Base-by-base conservation (phyloP, 345 rosid genomes). In the Acer negundo region DNA sequence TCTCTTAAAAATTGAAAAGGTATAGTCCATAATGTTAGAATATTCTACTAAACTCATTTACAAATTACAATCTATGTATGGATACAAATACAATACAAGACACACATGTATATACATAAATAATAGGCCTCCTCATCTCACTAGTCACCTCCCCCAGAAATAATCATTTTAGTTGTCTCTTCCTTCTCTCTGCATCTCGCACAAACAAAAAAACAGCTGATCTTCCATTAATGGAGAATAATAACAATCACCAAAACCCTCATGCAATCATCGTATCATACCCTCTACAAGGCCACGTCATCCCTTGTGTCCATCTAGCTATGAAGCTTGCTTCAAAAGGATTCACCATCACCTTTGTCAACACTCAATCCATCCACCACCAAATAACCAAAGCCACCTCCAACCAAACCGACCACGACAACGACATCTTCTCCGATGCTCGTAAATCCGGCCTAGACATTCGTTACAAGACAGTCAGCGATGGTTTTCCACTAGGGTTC, bases 231-330 rank as follows among this genome's bases (percentile, higher is more conserved):
- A 75, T 9, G 65, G 70, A 78, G n/a, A 61, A 68, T 19, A 63
- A 80, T 78, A 61, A 72, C 20, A 63, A 80, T 78, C 76, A 82
- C 62, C 71, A 76, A 58, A 87, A 80, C 28, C 88, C 76, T 59
- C 94, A 91, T 68, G 97, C 92, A 67, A 82, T 94, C 56, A 67
- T 92, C 81, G 44, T 94, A 28, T 74, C 94, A 1, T 85, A 85
- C 77, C 97, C 98, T 67, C 89, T 94, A 20, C 98, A 94, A 83
- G 98, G 98, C 70, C 98, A 94, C 58, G 85, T 91, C 1, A 89
- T 83, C 77, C 97, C 97, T 15, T 68, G 82, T 1, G 93, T 88
- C 28, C 85, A 90, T 69, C 85, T 94, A 28, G 97, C 98, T 70
- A 66, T 86, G 73, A 89, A 89, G 73, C 94, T 94, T 8, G 98